phyloP scores from a whole-genome alignment of 495 filamentous ascomycete species.

The Daldinia childiae region DNA sequence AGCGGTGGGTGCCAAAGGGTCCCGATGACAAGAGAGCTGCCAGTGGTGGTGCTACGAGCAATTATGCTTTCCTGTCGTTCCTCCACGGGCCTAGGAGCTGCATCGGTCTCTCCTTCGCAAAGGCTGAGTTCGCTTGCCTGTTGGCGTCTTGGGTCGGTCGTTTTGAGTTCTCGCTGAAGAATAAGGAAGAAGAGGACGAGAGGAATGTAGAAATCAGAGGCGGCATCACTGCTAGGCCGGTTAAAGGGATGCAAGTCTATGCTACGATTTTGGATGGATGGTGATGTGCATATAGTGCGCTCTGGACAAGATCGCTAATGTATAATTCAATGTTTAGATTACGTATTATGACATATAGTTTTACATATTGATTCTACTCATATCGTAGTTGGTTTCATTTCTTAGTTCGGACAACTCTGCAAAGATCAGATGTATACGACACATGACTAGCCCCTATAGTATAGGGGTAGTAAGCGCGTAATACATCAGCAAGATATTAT shows the following conservation, averaged over 20 bases:
- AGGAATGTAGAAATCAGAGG: slow-evolving; percentile 66
- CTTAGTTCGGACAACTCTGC: neutral
- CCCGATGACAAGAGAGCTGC: slow-evolving; percentile 48
- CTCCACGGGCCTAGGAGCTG: slow-evolving; percentile 69
- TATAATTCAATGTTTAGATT: slow-evolving; percentile 3
- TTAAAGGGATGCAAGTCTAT: slow-evolving; percentile 70
- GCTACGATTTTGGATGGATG: slow-evolving; percentile 70
- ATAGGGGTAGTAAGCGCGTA: neutral
- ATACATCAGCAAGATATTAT: neutral
- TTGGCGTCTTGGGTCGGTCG: slow-evolving; percentile 78
- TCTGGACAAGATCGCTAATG: slow-evolving; percentile 47
- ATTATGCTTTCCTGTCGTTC: slow-evolving; percentile 70
- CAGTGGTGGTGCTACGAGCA: slow-evolving; percentile 63
- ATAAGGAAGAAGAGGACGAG: slow-evolving; percentile 63
- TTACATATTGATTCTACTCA: neutral
- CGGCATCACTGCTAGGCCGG: slow-evolving; percentile 69
- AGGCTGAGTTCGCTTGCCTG: slow-evolving; percentile 82
- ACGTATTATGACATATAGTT: neutral
- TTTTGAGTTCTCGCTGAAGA: slow-evolving; percentile 71
- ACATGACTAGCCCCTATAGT: neutral
- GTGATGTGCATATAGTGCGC: slow-evolving; percentile 49
- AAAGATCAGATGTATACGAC: too few relatives aligned
- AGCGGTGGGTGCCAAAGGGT: slow-evolving; percentile 64
- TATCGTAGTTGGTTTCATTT: neutral
- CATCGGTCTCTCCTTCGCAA: slow-evolving; percentile 78